Evolutionary conservation across 2,329 filamentous ascomycete genomes (phyloP), one percentile per base, ranked within the genome.

Genomic region (Lecanicillium sp.): DNA sequence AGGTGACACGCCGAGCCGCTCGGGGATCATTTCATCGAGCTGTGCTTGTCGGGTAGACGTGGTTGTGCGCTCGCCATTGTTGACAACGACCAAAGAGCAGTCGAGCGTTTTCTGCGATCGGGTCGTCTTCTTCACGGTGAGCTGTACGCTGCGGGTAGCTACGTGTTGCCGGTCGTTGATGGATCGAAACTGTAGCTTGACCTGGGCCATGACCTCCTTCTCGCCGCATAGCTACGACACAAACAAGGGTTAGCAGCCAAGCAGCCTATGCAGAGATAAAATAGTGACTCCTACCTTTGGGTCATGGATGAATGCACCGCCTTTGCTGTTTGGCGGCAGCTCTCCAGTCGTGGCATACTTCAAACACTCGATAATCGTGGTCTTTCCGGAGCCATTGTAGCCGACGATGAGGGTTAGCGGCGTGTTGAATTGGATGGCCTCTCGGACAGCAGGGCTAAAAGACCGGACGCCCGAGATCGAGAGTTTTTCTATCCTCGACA

Each of bases 291-390:
- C 19, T 58, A 84, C 75, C 66, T 92, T 92, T n/a, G 92, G 92
- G 53, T 98, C 92, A 59, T 98, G 90, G 46, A 98, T 87, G 59
- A 97, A 98, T 36, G 90, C 89, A 22, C 88, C 89, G 19, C 84
- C 84, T 50, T 81, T 84, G 66, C 82, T 89, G 68, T 96, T 95
- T 22, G 92, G 87, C 2, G 92, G 92, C 34, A 94, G 75, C 54
- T 94, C 85, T 41, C 92, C 94, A 7, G 89, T 96, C 14, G 94
- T 96, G 37, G 87, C 89, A 79, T 96, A 98, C 58, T 96, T 96
- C 55, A 98, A 83, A 59, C 88, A 94, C 62, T 98, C 92, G 62
- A 98, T 98, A 56, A 98, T 95, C 42, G 92, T 97, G 9, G 92
- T 98, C 68, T 98, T 98, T 45, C 92, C 92, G 1, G 90, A 97